Evolutionary conservation across 2,329 filamentous ascomycete species (phyloP).

Genomic region (Trichothecium roseum): DNA sequence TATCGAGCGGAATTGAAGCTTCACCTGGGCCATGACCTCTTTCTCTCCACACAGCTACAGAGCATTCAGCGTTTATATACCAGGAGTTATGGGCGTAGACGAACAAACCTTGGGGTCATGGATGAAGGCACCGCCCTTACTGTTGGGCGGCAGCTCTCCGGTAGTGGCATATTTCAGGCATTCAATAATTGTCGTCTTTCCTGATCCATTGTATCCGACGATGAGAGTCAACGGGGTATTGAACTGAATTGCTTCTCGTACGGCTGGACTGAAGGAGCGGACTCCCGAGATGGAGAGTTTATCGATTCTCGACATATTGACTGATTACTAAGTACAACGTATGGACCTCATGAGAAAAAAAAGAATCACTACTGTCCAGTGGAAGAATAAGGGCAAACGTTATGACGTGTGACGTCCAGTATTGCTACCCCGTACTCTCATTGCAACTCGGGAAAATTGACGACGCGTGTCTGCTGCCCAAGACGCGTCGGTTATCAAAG

Average conservation of each 20-base stretch:
- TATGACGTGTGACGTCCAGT: too few species aligned
- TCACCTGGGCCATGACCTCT: conserved; percentile 84
- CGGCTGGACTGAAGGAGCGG: conserved; percentile 74
- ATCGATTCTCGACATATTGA: conserved; percentile 66
- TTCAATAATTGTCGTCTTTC: conserved; percentile 98
- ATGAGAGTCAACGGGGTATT: conserved; percentile 88
- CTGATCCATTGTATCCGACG: conserved; percentile 93
- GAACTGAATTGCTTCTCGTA: conserved; percentile 74
- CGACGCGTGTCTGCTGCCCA: too few species aligned
- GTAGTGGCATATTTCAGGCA: conserved; percentile 97
- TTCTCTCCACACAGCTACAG: conserved; percentile 66
- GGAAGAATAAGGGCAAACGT: too few species aligned
- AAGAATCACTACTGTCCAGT: too few species aligned
- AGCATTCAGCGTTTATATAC: conserved; percentile 1
- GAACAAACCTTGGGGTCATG: conserved; percentile 76
- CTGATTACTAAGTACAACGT: too few species aligned
- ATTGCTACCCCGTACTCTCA: too few species aligned
- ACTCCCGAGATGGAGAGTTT: conserved; percentile 76
- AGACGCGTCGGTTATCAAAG: too few species aligned
- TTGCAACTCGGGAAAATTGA: too few species aligned
- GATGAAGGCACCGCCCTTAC: conserved; percentile 82
- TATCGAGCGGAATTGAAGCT: conserved; percentile 74
- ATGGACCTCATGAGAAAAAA: too few species aligned
- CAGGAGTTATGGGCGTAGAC: background rate
- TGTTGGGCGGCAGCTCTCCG: conserved; percentile 86